Percentiles rank a stretch among this genome's conserved stretches.
phyloP scores from a whole-genome alignment of 352 stramenopile genomes.

The Globisporangium orthogonon region DNA sequence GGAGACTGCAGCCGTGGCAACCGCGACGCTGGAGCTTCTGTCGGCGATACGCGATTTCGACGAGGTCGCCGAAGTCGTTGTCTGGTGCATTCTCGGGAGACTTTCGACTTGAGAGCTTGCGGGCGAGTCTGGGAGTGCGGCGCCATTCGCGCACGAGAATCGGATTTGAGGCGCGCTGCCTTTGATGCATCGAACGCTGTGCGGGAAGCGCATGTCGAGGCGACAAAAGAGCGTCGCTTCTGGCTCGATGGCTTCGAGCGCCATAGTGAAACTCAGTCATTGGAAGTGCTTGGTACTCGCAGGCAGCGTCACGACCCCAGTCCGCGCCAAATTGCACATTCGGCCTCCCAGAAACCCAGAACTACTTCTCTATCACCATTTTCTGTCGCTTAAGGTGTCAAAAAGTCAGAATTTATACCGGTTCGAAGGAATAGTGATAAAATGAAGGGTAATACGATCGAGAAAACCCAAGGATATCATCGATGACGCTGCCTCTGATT shows the following conservation, averaged over 20 bases:
- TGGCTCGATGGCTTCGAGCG: neutral
- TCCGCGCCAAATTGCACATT: too few species aligned
- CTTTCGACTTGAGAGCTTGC: neutral
- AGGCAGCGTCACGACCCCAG: neutral
- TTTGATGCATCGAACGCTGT: neutral
- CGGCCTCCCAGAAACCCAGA: too few species aligned
- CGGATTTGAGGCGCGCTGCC: too few species aligned
- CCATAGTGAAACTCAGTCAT: neutral
- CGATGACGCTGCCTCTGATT: neutral
- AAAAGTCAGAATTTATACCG: too few species aligned
- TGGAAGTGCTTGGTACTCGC: neutral
- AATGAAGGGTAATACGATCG: neutral
- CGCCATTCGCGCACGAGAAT: neutral
- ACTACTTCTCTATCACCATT: too few species aligned
- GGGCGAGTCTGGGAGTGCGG: neutral
- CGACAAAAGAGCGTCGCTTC: conserved; percentile 1
- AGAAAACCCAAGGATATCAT: neutral
- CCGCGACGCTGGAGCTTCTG: neutral
- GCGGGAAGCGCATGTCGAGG: conserved; percentile 7
- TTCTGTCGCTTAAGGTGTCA: too few species aligned
- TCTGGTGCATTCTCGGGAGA: neutral
- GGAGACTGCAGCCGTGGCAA: neutral
- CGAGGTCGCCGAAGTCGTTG: too few species aligned
- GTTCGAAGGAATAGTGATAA: too few species aligned
- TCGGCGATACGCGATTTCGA: neutral